phyloP scores from a whole-genome alignment of 2,329 filamentous ascomycete species.

The Gaeumannomyces tritici region DNA sequence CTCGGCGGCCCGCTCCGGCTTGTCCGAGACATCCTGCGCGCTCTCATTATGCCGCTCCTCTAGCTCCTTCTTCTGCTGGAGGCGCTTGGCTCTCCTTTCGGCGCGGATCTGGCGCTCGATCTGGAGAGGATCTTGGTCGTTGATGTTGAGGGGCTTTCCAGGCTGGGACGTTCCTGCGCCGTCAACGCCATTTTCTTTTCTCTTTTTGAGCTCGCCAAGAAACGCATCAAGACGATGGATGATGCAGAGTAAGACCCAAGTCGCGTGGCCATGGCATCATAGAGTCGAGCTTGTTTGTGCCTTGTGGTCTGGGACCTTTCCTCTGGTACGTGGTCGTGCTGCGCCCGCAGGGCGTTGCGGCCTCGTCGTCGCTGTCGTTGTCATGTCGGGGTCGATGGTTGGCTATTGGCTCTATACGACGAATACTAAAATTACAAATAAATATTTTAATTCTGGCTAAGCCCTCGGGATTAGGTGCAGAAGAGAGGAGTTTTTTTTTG shows the following conservation, averaged over 20 bases:
- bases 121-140: background rate
- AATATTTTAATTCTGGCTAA: too few relatives aligned
- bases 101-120: background rate
- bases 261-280: background rate
- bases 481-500: too few relatives aligned
- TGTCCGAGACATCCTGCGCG: too few relatives aligned
- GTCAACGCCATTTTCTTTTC: slow-evolving; percentile 89
- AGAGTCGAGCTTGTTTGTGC: background rate
- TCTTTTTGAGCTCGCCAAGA: slow-evolving; percentile 76
- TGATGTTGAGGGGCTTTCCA: background rate
- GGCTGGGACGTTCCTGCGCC: slow-evolving; percentile 68
- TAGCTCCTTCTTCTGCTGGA: background rate
- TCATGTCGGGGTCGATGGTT: too few relatives aligned
- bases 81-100: background rate
- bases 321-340: background rate
- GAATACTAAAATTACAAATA: too few relatives aligned
- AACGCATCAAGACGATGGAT: slow-evolving; percentile 47
- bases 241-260: slow-evolving; percentile 17
- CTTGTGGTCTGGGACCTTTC: background rate
- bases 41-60: background rate
- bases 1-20: too few relatives aligned
- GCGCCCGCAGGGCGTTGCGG: background rate
- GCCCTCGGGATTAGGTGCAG: too few relatives aligned
- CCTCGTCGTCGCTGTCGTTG: background rate
- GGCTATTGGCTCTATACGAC: too few relatives aligned